Evolutionary conservation across 805 yeast species (phyloP).

Genomic region (Soucietia sequanensis): DNA sequence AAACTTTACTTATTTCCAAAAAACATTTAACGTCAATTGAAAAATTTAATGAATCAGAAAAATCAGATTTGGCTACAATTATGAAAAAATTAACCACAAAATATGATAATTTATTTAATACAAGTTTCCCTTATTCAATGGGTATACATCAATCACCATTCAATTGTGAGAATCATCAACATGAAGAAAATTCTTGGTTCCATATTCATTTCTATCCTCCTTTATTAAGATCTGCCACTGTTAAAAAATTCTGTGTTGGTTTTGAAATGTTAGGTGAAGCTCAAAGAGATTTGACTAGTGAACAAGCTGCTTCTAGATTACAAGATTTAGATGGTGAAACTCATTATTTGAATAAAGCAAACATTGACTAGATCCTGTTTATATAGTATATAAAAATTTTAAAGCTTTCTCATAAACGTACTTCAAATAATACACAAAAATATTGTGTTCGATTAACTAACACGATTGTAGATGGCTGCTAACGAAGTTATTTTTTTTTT

Average conservation of each 20-base stretch:
- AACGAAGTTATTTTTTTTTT: too few relatives aligned
- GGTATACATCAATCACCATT: conserved; percentile 78
- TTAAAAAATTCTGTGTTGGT: conserved; percentile 73
- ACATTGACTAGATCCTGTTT: too few relatives aligned
- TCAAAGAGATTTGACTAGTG: conserved; percentile 68
- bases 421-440: too few relatives aligned
- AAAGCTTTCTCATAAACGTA: too few relatives aligned
- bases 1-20: conserved; percentile 62
- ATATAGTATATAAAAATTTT: too few relatives aligned
- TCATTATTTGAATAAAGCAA: conserved; percentile 25
- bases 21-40: conserved; percentile 49
- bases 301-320: conserved; percentile 60
- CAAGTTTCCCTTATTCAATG: conserved; percentile 78
- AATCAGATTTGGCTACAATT: conserved; percentile 54
- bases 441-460: too few relatives aligned
- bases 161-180: conserved; percentile 38
- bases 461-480: too few relatives aligned
- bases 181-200: conserved; percentile 45
- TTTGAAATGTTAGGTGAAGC: conserved; percentile 69
- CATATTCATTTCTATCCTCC: conserved; percentile 83
- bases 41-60: conserved; percentile 47
- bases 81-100: conserved; percentile 54
- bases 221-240: conserved; percentile 69
- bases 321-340: conserved; percentile 39
- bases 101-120: conserved; percentile 68